Evolutionary conservation across 1,284 basidiomycete species (phyloP).

Genomic region (Pulchroboletus neoregius): DNA sequence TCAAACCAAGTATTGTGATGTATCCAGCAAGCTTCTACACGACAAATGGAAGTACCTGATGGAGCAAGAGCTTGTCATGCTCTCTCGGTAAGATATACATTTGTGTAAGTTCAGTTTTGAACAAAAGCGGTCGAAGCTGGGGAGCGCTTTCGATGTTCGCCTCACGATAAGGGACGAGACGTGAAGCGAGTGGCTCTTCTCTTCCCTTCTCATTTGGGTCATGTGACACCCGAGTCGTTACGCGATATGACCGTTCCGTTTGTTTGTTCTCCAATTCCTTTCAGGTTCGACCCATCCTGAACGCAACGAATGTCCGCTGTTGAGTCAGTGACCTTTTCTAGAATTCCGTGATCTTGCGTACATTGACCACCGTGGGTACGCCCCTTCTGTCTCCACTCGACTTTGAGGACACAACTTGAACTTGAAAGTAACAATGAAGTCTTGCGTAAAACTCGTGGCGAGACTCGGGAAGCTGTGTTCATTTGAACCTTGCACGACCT

Average conservation of each 20-base stretch:
- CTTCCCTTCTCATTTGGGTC: slow-evolving; percentile 7
- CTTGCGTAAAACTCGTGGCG: slow-evolving; percentile 11
- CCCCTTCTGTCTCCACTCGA: slow-evolving; percentile 12
- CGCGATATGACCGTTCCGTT: no score
- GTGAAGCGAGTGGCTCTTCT: no score
- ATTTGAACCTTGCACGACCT: neutral
- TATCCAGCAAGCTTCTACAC: neutral
- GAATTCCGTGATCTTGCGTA: no score
- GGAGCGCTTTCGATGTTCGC: no score
- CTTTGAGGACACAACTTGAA: slow-evolving; percentile 9
- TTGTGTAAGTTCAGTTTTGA: neutral
- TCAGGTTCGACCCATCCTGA: no score
- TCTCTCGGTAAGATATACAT: slow-evolving; percentile 53
- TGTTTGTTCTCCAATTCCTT: no score
- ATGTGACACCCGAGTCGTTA: slow-evolving; percentile 16
- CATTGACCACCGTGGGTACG: no score
- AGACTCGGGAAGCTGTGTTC: slow-evolving; percentile 5
- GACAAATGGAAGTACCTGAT: slow-evolving; percentile 39
- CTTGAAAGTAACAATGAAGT: slow-evolving; percentile 2
- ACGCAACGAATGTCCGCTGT: no score
- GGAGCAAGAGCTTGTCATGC: slow-evolving; percentile 49
- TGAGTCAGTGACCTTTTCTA: no score
- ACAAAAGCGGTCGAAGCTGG: no score
- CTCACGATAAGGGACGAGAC: slow-evolving; percentile 15
- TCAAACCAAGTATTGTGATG: neutral